Evolutionary conservation across 371 early-diverging fungal genomes (phyloP).

Genomic region (Apophysomyces ossiformis): DNA sequence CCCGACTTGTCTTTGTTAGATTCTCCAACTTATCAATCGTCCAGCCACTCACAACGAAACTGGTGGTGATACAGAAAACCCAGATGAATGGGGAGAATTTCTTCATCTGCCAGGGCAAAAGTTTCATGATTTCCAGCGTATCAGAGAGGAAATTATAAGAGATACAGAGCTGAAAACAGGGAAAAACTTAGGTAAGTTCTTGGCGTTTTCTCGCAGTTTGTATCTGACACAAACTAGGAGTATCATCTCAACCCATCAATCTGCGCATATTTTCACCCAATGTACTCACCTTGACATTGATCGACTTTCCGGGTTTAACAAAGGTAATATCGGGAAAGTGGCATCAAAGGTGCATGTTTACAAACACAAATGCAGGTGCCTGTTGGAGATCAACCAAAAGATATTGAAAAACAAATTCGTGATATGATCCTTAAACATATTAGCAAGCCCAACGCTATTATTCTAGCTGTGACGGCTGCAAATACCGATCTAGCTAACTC

Average conservation of each 20-base stretch:
- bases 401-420: conserved; percentile 96
- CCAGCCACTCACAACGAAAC: conserved; percentile 48
- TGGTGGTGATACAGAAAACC: conserved; percentile 47
- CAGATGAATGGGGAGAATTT: conserved; percentile 97
- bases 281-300: conserved; percentile 95
- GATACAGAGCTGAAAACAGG: conserved; percentile 95
- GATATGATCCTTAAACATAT: conserved; percentile 97
- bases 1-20: conserved; percentile 36
- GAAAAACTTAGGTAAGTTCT: conserved; percentile 74
- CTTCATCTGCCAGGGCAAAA: conserved; percentile 92
- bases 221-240: conserved; percentile 50
- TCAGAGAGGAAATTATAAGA: conserved; percentile 91
- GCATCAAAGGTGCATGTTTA: background rate
- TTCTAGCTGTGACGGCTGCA: conserved; percentile 97
- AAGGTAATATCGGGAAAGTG: conserved; percentile 57
- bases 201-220: background rate
- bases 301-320: conserved; percentile 98
- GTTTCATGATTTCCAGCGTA: conserved; percentile 91
- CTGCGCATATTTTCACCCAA: conserved; percentile 95
- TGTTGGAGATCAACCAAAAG: conserved; percentile 98
- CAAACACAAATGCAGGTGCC: conserved; percentile 67
- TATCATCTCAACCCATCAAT: conserved; percentile 95
- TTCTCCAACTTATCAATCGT: conserved; percentile 96
- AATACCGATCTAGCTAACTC: conserved; percentile 99
- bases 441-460: conserved; percentile 93